Percentiles rank a stretch among this genome's conserved stretches.
These are phyloP conservation scores for Mycena epipterygia DNA, from an alignment of 768 basidiomycete genomes.

Conservation along the genomic window DNA sequence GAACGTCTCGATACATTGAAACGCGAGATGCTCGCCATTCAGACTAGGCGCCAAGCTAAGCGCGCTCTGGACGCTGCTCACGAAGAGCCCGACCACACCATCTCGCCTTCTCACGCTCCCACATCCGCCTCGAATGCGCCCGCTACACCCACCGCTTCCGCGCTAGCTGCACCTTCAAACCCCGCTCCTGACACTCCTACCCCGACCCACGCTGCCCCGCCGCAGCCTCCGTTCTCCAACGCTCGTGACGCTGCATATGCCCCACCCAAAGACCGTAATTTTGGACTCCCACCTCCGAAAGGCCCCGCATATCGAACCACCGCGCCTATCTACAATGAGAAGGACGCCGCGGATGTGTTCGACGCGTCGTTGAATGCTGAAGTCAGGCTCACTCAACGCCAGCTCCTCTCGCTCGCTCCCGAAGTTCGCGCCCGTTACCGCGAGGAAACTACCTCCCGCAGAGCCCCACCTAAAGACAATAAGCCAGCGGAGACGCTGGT, in stretches of 20 bases:
- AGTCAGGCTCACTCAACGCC: conserved; percentile 36
- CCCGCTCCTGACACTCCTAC: too few relatives aligned
- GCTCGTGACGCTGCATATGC: conserved; percentile 31
- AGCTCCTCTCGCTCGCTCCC: conserved; percentile 38
- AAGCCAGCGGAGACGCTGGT: background rate
- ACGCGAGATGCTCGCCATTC: background rate
- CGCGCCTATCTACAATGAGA: conserved; percentile 35
- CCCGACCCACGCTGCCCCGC: background rate
- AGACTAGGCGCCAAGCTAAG: background rate
- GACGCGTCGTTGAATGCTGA: conserved; percentile 31
- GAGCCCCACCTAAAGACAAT: conserved; percentile 8
- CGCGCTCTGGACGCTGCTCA: background rate
- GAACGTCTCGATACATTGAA: background rate
- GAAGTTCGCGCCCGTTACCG: conserved; percentile 35
- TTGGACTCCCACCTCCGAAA: conserved; percentile 19
- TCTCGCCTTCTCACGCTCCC: background rate
- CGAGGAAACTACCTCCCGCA: conserved; percentile 33
- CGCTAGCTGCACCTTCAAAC: too few relatives aligned
- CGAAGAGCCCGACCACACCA: background rate
- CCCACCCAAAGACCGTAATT: conserved; percentile 26
- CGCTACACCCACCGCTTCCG: too few relatives aligned
- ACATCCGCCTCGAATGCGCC: too few relatives aligned
- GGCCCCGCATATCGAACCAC: conserved; percentile 32
- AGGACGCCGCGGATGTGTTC: conserved; percentile 28
- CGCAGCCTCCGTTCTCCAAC: conserved; percentile 5